Evolutionary conservation across 306 rosid species (phyloP).

Genomic region (Hippophae tibetana): DNA sequence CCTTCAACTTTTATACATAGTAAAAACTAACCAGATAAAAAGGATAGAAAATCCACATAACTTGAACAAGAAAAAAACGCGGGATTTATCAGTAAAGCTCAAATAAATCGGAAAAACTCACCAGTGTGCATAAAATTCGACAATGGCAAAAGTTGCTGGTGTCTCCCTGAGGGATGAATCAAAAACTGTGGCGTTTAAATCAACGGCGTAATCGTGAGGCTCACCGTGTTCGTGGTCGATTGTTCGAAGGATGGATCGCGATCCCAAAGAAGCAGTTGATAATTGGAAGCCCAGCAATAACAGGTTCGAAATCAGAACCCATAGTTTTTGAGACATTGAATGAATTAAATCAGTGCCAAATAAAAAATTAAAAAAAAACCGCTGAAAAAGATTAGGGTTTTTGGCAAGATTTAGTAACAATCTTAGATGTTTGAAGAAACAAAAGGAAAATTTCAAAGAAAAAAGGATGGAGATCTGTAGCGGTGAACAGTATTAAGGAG

Average conservation of each 20-base stretch:
- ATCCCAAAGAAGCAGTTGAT: conserved; percentile 25
- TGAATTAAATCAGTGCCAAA: neutral
- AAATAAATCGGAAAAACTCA: conserved; percentile 19
- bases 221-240: conserved; percentile 26
- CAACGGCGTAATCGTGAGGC: conserved; percentile 61
- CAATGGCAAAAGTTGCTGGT: conserved; percentile 69
- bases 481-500: neutral
- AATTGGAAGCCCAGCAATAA: conserved; percentile 27
- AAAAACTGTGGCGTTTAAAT: conserved; percentile 63
- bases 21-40: neutral
- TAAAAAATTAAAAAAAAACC: neutral
- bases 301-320: conserved; percentile 34
- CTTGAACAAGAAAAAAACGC: neutral
- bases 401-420: conserved; percentile 3
- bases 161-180: conserved; percentile 64
- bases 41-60: neutral
- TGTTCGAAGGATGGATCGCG: conserved; percentile 57
- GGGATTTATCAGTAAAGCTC: neutral
- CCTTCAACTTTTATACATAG: too few relatives aligned
- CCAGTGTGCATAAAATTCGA: conserved; percentile 89
- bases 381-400: neutral
- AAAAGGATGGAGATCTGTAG: neutral
- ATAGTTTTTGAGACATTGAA: conserved; percentile 32
- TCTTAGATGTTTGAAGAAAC: neutral
- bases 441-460: neutral